phyloP scores from a whole-genome alignment of 768 basidiomycete genomes.

The Pleurotus tuber-regium region DNA sequence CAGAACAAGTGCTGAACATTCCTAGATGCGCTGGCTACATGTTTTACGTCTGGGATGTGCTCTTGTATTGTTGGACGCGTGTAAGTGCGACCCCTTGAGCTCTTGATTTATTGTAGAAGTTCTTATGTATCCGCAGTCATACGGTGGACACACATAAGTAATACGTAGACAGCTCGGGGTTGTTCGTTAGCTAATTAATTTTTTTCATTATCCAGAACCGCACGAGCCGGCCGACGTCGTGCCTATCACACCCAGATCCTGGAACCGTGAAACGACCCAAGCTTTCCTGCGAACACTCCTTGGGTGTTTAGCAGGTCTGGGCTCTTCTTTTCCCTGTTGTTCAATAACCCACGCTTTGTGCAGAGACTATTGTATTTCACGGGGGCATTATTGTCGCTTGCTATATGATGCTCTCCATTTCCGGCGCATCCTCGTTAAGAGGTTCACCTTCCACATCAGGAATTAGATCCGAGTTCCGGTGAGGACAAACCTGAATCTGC shows the following conservation, averaged over 20 bases:
- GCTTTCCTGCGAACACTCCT: conserved; percentile 58
- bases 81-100: conserved; percentile 39
- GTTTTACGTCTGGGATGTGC: conserved; percentile 58
- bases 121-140: conserved; percentile 50
- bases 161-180: conserved; percentile 11
- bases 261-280: conserved; percentile 48
- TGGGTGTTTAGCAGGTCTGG: conserved; percentile 62
- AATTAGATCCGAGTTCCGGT: conserved; percentile 66
- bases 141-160: conserved; percentile 72
- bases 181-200: not conserved
- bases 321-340: not conserved
- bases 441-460: conserved; percentile 23
- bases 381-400: conserved; percentile 59
- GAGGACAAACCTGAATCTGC: conserved; percentile 7
- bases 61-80: conserved; percentile 67
- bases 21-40: conserved; percentile 56
- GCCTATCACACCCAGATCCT: conserved; percentile 25
- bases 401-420: conserved; percentile 45
- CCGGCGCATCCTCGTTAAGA: conserved; percentile 25
- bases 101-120: conserved; percentile 5
- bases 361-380: conserved; percentile 80
- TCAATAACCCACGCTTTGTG: not conserved
- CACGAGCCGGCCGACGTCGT: conserved; percentile 32
- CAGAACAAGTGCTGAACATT: not conserved
- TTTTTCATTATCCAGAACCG: conserved; percentile 33